These are phyloP conservation scores for Macrophomina pseudophaseolina DNA, from an alignment of 2,329 filamentous ascomycete species.

Conservation along the genomic window DNA sequence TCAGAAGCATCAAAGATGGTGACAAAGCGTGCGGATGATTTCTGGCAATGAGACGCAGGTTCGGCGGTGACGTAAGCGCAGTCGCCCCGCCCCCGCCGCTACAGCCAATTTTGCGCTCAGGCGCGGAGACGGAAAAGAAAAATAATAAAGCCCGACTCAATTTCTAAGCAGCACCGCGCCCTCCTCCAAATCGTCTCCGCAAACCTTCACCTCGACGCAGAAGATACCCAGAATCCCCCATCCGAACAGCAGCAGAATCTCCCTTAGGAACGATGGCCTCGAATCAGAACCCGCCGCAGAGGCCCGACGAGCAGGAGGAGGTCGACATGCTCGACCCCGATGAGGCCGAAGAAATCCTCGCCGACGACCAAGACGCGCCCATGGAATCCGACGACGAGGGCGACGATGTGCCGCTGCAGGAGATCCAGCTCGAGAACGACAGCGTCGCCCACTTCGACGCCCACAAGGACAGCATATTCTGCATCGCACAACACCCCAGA, in stretches of 20 bases:
- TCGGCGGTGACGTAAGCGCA: constrained; percentile 19
- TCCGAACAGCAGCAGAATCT: background rate
- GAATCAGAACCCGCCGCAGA: constrained; percentile 28
- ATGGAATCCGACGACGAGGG: constrained; percentile 76
- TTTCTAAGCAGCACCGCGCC: constrained; percentile 26
- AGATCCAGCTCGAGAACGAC: constrained; percentile 87
- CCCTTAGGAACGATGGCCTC: constrained; percentile 28
- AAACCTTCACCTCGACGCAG: background rate
- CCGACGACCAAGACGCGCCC: constrained; percentile 67
- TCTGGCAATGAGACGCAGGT: background rate
- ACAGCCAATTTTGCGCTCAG: constrained; percentile 8
- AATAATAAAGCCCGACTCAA: constrained; percentile 18
- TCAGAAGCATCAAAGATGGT: too few species aligned
- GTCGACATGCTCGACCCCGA: constrained; percentile 76
- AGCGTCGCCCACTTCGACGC: constrained; percentile 89
- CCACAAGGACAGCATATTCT: constrained; percentile 91
- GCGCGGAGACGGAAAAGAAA: constrained; percentile 18
- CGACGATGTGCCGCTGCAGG: constrained; percentile 62
- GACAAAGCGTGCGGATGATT: background rate
- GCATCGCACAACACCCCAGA: constrained; percentile 89
- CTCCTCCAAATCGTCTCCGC: background rate
- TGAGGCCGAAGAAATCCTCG: constrained; percentile 78
- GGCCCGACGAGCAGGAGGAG: constrained; percentile 55
- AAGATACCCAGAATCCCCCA: background rate
- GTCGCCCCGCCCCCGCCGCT: constrained; percentile 17